A percentile compares a stretch with the other conserved stretches of the same genome.
Evolutionary conservation across 2,329 filamentous ascomycete species (phyloP).

Genomic region (Blastomyces gilchristii): DNA sequence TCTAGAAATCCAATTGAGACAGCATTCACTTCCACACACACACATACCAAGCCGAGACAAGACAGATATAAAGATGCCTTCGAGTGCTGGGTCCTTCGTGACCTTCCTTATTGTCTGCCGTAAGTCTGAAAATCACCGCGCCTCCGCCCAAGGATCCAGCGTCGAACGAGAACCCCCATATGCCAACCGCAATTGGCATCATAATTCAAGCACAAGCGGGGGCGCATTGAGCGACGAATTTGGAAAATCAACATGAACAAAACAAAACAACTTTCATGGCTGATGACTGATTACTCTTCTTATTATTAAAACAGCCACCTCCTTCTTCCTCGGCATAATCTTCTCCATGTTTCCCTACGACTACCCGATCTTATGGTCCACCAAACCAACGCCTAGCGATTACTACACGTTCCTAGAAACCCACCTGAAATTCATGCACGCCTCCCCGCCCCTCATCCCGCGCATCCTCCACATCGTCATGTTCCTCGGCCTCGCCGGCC

Average conservation of each 20-base stretch:
- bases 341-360: conserved; percentile 94
- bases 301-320: conserved; percentile 55
- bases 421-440: conserved; percentile 84
- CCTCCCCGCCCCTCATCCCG: conserved; percentile 79
- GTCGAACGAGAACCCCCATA: not conserved
- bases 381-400: conserved; percentile 31
- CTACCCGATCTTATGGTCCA: conserved; percentile 41
- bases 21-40: not conserved
- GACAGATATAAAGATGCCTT: conserved; percentile 23
- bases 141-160: conserved; percentile 9
- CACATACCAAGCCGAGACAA: not conserved
- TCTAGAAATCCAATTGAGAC: not conserved
- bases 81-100: conserved; percentile 59
- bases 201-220: not conserved
- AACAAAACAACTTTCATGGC: conserved; percentile 6
- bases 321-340: conserved; percentile 96
- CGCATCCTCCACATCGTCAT: conserved; percentile 93
- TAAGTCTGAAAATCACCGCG: conserved; percentile 42
- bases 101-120: conserved; percentile 95
- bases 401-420: conserved; percentile 81
- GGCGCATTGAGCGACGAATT: not conserved
- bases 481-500: conserved; percentile 74
- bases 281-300: not conserved
- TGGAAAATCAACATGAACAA: not conserved
- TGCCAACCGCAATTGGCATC: not conserved